phyloP scores from a whole-genome alignment of 2,329 filamentous ascomycete species.

The Paraphaeosphaeria sporulosa region DNA sequence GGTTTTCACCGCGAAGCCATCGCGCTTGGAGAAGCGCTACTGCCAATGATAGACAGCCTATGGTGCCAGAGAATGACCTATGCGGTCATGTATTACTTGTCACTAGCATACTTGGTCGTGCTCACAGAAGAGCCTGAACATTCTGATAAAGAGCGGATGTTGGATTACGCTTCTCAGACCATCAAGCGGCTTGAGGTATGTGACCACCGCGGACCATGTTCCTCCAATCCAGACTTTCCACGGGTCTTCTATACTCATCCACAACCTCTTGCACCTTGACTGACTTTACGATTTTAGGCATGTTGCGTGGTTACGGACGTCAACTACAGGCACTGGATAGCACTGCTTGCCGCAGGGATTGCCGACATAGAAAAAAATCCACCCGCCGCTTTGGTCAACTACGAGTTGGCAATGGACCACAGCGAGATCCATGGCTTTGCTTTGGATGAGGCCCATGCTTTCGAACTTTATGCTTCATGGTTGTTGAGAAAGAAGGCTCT shows the following conservation, averaged over 20 bases:
- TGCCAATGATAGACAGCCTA: constrained; percentile 52
- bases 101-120: constrained; percentile 51
- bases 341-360: constrained; percentile 72
- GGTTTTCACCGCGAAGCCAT: constrained; percentile 54
- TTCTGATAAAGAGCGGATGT: constrained; percentile 55
- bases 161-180: constrained; percentile 63
- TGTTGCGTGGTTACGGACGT: constrained; percentile 71
- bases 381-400: constrained; percentile 64
- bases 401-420: constrained; percentile 77
- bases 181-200: constrained; percentile 64
- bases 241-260: background rate
- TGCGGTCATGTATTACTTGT: constrained; percentile 53
- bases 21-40: constrained; percentile 51
- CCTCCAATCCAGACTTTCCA: background rate
- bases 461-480: constrained; percentile 77
- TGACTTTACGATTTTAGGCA: constrained; percentile 39
- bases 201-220: background rate
- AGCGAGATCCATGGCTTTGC: constrained; percentile 70
- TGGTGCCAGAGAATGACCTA: constrained; percentile 55
- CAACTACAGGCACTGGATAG: constrained; percentile 76
- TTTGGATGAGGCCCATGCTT: constrained; percentile 76
- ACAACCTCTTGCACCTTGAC: background rate
- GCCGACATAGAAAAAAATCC: constrained; percentile 68
- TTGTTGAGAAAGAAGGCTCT: constrained; percentile 71
- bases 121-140: constrained; percentile 49